Evolutionary conservation across 78 protist species (phyloP), one percentile per base, ranked within the genome.

Genomic region (Planoprotostelium fungivorum): DNA sequence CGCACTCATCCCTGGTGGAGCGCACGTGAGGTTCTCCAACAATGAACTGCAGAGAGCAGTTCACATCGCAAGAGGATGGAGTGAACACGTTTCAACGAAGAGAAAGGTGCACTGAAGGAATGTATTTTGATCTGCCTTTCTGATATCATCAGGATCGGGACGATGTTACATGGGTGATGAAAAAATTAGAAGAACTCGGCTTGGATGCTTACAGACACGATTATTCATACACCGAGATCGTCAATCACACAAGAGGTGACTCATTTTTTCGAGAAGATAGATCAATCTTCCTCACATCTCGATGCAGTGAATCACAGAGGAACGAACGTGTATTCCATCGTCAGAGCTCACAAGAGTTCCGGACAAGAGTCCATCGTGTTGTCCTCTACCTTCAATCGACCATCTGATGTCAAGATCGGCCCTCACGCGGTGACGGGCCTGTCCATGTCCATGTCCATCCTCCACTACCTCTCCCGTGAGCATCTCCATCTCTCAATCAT

Each of bases 1-100:
- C 89, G 96, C 96, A 85, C 90, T 94, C 37, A 36, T 91, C 83
- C 96, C 96, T 36, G 96, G 96, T 29, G 38, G 86, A 35, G 93
- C 96, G 31, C 73, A 51, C 73, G 16, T 51, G 73, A 5, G 16
- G 31, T 51, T 51, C 73, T 51, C 73, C 73, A 25, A 51, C 73
- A 5, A 51, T 5, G 73, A 51, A 51, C 5, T 51, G 73, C 73
- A 51, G 31, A 51, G 31, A 51, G 73, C 73, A 5, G 16, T 25
- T 16, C 5, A 5, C 73, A 51, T 51, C 73, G 5, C 73, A 25
- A 5, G 73, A 25, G 73, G 16, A 51, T 51, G 73, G 73, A n/a
- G n/a, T n/a, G n/a, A n/a, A 25, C 73, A 51, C 31, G 16, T 51
- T 16, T 51, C 5, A 51, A 51, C 73, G 16, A 51, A 51, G 16